Conservation (phyloP, 805 yeast genomes). For the Monosporozyma aerobia region DNA sequence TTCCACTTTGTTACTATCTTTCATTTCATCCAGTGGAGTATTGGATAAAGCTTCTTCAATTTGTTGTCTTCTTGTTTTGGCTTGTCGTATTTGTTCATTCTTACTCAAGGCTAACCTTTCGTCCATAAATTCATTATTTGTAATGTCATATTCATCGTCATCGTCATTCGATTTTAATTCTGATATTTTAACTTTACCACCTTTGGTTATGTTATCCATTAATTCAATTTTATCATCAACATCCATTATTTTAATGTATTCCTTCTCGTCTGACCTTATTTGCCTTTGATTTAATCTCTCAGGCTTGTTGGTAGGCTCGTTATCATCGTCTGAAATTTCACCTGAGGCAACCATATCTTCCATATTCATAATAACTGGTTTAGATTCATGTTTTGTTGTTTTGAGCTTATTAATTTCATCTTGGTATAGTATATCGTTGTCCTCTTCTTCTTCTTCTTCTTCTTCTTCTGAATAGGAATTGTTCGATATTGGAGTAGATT, state of each 20-base stretch:
- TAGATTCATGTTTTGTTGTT: not conserved
- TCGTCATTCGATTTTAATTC: constrained; percentile 5
- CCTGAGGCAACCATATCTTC: constrained; percentile 2
- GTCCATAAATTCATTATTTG: constrained; percentile 17
- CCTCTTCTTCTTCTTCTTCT: not conserved
- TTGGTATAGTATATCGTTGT: not conserved
- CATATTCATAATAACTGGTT: not conserved
- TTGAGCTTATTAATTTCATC: constrained; percentile 1
- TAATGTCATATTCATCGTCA: constrained; percentile 7
- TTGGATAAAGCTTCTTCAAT: constrained; percentile 18
- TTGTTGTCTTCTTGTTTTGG: constrained; percentile 6
- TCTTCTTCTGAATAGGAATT: not conserved
- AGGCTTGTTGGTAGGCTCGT: not conserved
- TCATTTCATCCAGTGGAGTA: not conserved
- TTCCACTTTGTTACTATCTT: constrained; percentile 13
- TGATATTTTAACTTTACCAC: constrained; percentile 10
- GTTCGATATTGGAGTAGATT: not conserved
- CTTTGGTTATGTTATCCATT: constrained; percentile 14
- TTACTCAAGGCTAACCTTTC: constrained; percentile 19
- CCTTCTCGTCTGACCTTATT: constrained; percentile 12
- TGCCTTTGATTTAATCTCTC: not conserved
- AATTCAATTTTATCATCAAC: constrained; percentile 22
- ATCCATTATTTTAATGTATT: constrained; percentile 20
- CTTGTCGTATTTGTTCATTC: constrained; percentile 9
- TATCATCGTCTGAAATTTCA: not conserved